Evolutionary conservation across 1,139 yeast genomes (phyloP), one percentile per base, ranked within the genome.

Genomic region (Pichia sorboxylosa): DNA sequence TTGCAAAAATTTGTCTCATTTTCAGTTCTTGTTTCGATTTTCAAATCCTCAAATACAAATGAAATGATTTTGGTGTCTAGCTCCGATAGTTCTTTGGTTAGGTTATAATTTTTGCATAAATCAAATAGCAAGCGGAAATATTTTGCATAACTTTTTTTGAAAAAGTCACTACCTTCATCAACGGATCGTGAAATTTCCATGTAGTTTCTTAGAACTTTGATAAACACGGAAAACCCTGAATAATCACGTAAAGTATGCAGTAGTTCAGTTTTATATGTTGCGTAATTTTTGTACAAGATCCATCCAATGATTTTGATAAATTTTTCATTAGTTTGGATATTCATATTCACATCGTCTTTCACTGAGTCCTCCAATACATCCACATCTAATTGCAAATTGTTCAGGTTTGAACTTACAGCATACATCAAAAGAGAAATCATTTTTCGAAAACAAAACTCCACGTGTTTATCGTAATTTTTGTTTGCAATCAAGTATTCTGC

Each of bases 1-100:
- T 77, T 75, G 26, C 82, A 73, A 43, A 74, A 74, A 33, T 83
- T 81, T 38, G 69, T 66, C 29, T 77, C 67, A 42, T 74, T 77
- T 38, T 73, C 82, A 32, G 71, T 71, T 28, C 69, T 70, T 46
- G 66, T 60, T 40, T 63, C 58, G 40, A 55, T 44, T 41, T 68
- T 69, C 38, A 77, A 63, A 17, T 69, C 63, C 3, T 64, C 52
- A 33, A 78, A 63, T 29, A 80, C 55, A 41, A 65, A 70, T 36
- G 64, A 62, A 13, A 82, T 60, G 34, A 80, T 71, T 26, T 69
- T 61, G 7, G 63, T 58, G 25, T 67, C 66, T 16, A 83, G 58
- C 24, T 64, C 54, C 6, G 56, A 56, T 29, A 79, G 54, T 35
- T 54, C 49, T 2, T 49, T 36, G 2, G 56, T 47, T 26, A 74